Conservation (phyloP, 352 stramenopile genomes). For the Phytophthora syringae region DNA sequence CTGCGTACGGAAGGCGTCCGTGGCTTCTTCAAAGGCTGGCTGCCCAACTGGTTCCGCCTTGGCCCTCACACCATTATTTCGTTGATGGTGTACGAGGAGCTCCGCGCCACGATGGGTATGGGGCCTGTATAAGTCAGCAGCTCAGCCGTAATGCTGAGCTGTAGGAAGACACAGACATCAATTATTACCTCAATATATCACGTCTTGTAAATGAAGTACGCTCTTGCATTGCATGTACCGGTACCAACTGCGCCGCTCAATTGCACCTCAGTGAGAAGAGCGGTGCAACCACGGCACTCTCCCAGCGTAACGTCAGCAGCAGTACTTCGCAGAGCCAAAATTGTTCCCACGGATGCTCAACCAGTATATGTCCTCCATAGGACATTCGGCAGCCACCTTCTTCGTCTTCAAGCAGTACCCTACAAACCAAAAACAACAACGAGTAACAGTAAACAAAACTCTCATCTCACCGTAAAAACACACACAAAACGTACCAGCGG, state of each 20-base stretch:
- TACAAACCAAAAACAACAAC: no score
- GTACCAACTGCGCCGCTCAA: constrained; percentile 14
- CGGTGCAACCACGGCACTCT: constrained; percentile 48
- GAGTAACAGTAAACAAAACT: no score
- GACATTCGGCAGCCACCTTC: constrained; percentile 44
- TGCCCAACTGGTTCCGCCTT: constrained; percentile 73
- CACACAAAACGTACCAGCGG: constrained; percentile 33
- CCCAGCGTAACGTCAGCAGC: constrained; percentile 50
- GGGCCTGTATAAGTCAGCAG: constrained; percentile 43
- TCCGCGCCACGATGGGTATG: constrained; percentile 52
- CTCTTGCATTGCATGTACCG: neutral
- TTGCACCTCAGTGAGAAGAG: constrained; percentile 51
- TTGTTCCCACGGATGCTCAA: constrained; percentile 42
- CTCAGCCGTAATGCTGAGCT: neutral
- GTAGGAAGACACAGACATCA: neutral
- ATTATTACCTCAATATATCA: constrained; percentile 19
- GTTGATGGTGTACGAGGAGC: constrained; percentile 72
- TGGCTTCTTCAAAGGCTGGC: constrained; percentile 74
- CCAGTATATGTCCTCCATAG: constrained; percentile 41
- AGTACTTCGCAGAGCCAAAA: constrained; percentile 67
- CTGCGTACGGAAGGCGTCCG: constrained; percentile 54
- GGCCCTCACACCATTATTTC: constrained; percentile 75
- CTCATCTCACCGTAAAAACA: no score
- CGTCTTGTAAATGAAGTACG: no score
- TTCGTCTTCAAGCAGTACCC: constrained; percentile 50